These are phyloP conservation scores for Solanum aculeatissimum DNA, from an alignment of 305 asterid genomes.

Conservation along the genomic window DNA sequence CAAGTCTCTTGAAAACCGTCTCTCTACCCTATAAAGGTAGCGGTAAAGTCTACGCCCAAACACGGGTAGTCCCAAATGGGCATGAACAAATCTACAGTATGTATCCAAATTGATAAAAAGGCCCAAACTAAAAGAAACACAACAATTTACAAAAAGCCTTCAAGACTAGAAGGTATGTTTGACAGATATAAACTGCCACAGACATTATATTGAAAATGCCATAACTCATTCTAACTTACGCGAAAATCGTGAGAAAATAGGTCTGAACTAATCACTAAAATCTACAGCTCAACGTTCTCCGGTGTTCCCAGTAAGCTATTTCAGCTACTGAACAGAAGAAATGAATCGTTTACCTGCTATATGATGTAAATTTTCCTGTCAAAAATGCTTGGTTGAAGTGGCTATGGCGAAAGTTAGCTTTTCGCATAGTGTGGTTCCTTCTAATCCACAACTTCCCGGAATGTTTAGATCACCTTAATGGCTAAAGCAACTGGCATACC, in stretches of 20 bases:
- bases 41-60: fast-evolving
- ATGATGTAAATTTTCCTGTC: neutral
- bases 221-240: neutral
- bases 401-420: neutral
- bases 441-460: neutral
- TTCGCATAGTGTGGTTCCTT: neutral
- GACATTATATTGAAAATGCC: neutral
- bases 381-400: neutral
- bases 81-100: neutral
- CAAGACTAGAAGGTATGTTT: neutral
- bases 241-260: neutral
- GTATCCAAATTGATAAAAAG: neutral
- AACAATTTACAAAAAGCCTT: neutral
- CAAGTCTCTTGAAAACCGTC: neutral
- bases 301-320: neutral
- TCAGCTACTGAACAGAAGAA: neutral
- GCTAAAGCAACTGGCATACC: neutral
- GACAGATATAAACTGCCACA: neutral
- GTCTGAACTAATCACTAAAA: neutral
- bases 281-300: neutral
- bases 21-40: neutral
- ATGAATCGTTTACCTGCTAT: neutral
- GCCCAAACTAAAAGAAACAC: neutral
- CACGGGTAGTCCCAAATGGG: neutral
- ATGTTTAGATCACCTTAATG: neutral